Conservation (phyloP, 768 basidiomycete species). For the Termitomyces sp. region DNA sequence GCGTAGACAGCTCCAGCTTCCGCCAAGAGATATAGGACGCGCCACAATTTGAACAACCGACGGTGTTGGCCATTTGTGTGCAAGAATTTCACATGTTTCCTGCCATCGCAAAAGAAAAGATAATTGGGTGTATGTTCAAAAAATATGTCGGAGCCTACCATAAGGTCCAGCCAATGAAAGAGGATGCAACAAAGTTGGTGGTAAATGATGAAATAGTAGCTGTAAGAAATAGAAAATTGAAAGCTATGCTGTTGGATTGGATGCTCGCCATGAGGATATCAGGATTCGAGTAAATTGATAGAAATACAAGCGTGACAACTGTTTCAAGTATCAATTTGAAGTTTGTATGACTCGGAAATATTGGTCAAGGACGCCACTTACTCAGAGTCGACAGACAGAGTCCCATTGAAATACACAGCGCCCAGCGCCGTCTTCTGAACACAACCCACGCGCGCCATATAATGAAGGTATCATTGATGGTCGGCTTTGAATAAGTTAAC, state of each 20-base stretch:
- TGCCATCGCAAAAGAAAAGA: neutral
- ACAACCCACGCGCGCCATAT: too few species aligned
- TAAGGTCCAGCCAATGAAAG: neutral
- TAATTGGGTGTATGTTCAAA: neutral
- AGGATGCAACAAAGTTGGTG: too few species aligned
- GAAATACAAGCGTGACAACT: too few species aligned
- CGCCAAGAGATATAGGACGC: neutral
- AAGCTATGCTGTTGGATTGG: neutral
- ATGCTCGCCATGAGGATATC: neutral
- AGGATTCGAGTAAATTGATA: neutral
- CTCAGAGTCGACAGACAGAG: too few species aligned
- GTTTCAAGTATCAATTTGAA: neutral
- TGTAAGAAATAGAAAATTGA: too few species aligned
- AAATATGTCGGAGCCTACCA: neutral
- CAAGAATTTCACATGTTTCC: neutral
- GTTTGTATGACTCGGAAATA: too few species aligned
- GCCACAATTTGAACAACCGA: neutral
- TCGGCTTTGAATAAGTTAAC: too few species aligned
- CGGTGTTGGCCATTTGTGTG: neutral
- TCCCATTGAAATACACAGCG: too few species aligned
- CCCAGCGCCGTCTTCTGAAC: too few species aligned
- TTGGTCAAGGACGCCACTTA: too few species aligned
- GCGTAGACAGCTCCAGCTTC: neutral
- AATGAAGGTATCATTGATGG: too few species aligned
- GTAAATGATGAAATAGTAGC: too few species aligned